These are phyloP conservation scores for Epichloe amarillans DNA, from an alignment of 2,329 filamentous ascomycete genomes.

Conservation along the genomic window DNA sequence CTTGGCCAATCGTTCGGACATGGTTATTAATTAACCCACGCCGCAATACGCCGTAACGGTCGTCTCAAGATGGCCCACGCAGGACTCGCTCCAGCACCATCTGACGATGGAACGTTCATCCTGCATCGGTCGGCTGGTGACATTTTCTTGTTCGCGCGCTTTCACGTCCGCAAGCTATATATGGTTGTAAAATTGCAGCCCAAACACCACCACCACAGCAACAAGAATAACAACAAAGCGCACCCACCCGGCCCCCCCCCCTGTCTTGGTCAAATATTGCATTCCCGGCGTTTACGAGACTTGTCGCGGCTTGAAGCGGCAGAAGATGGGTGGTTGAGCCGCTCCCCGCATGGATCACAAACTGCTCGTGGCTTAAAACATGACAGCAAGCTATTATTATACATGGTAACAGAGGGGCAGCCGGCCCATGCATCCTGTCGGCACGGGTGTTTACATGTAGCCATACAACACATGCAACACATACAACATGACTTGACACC, in stretches of 20 bases:
- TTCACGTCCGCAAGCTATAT: not conserved
- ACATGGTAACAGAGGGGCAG: no score
- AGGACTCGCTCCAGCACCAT: not conserved
- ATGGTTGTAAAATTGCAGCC: no score
- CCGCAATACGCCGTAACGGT: not conserved
- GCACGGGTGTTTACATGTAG: no score
- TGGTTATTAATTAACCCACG: no score
- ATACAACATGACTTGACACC: no score
- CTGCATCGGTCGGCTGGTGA: not conserved
- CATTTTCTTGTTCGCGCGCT: not conserved
- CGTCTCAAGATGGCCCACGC: not conserved
- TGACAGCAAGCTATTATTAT: no score
- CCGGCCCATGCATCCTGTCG: no score
- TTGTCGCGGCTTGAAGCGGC: not conserved
- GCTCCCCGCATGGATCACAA: not conserved
- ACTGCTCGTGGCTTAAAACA: not conserved
- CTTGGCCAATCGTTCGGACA: no score
- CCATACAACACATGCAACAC: no score
- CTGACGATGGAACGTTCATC: not conserved
- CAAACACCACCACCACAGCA: no score
- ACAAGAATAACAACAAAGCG: not conserved
- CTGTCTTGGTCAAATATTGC: not conserved
- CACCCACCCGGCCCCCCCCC: no score
- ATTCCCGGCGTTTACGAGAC: not conserved
- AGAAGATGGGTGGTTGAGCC: not conserved